Base-by-base conservation (phyloP, 2,329 filamentous ascomycete genomes). In the Huntiella moniliformis region DNA sequence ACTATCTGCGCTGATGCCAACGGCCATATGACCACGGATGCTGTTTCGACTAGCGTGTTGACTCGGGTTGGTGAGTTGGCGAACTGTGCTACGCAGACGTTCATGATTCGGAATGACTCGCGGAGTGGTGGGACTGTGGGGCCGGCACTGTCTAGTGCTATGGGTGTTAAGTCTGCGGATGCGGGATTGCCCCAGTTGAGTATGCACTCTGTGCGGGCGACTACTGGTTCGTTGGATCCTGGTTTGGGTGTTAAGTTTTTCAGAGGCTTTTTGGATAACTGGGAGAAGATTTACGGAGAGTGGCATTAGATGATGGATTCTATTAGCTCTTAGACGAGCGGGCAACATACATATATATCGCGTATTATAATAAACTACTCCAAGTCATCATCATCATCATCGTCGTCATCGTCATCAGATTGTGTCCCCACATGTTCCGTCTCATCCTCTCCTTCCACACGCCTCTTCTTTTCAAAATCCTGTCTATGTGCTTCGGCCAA, bases 11-110 rank as follows among this genome's bases (percentile, higher is more conserved):
- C 77, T 16, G 88, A 96, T 61, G 76, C 77, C 44, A 95, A 95
- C 57, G 91, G 85, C 4, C 85, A 96, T 64, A 94, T 95, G 83
- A 94, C 88, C 3, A 95, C 88, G 3, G 87, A 96, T 58, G 77
- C 79, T 46, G 76, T 94, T 13, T 91, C 82, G 8, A 82, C 83
- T 3, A 77, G 85, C 4, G 73, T 96, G 50, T 66, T 96, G 33
- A 74, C 79, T 53, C 73, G 82, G 18, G 74, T 92, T 35, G 87
- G 85, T 5, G 77, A 86, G 53, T 77, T 82, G 49, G 72, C 69
- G 51, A 83, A 68, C 43, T 75, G 74, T 47, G 74, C 71, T 41
- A 69, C 92, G 45, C 91, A 96, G 63, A 67, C 82, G 4, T 96
- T 96, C 70, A 86, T 93, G 69, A 96, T 96, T 59, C 69, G 91